Base-by-base conservation (phyloP, 257 asterid genomes). In the Rubia yunnanensis region DNA sequence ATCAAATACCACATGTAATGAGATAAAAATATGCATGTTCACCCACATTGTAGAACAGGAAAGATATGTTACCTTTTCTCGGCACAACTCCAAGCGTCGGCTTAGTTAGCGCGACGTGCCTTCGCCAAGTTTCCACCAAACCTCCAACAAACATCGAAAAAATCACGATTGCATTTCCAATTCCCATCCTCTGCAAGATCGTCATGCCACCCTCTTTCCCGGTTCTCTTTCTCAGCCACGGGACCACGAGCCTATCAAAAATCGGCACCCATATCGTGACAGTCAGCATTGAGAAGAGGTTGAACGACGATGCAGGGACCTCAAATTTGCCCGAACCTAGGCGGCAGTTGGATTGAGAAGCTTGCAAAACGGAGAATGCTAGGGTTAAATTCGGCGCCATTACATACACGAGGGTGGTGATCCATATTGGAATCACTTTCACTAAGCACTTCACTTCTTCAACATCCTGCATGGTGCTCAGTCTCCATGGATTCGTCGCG, bases 371-470 rank as follows among this genome's bases (percentile, higher is more conserved):
- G 0, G 22, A 63, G 32, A 61, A 75, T 8, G 57, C 60, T 3
- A 52, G 72, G 22, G 20, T 24, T 63, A 62, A 71, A n/a, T 36
- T 50, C 5, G 68, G 22, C 1, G 66, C 14, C 10, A 76, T 17
- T 22, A 32, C 52, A 65, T 62, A 76, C 5, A 71, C 38, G 0
- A 76, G 26, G 13, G 50, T 57, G 6, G 73, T 56, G 13, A 66
- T 38, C 83, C 83, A 79, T 10, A 79, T 30, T 4, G 83, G 83
- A 9, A 75, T 27, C 7, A 74, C 50, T 39, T 76, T 71, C 2
- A 78, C 0, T 10, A 75, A 34, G 31, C 80, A 65, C 72, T 79
- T 79, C 24, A 73, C 78, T 61, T 78, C 83, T 58, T 78, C 80
- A 4, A 79, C 73, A 32, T 79, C 77, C 22, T 75, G 75, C 9